These are phyloP conservation scores for Guillardia theta DNA, from an alignment of 78 protist genomes.

Conservation along the genomic window DNA sequence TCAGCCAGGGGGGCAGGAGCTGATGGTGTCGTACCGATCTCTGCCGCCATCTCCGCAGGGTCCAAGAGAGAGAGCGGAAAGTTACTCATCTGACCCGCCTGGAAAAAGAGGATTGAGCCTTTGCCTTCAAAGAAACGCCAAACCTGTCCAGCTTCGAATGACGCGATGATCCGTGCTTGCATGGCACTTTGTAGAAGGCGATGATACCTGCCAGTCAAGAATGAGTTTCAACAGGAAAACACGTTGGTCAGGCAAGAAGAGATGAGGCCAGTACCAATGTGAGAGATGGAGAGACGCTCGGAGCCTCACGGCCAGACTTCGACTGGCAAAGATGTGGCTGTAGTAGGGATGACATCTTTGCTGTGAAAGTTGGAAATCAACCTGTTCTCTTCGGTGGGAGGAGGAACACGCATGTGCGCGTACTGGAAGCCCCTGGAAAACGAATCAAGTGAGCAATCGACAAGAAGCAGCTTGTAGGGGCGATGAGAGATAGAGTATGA, in stretches of 20 bases:
- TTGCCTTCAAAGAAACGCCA: too few relatives aligned
- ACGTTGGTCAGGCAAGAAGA: neutral
- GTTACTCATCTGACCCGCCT: neutral
- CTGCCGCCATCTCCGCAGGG: constrained; percentile 13
- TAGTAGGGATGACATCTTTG: too few relatives aligned
- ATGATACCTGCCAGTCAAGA: neutral
- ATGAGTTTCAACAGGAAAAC: neutral
- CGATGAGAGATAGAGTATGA: neutral
- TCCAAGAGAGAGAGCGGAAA: neutral
- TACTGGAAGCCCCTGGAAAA: neutral
- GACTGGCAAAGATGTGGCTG: constrained; percentile 36
- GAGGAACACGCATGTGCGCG: constrained; percentile 41
- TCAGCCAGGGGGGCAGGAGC: neutral
- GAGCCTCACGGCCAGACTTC: constrained; percentile 3
- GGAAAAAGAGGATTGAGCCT: too few relatives aligned
- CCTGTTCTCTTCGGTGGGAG: constrained; percentile 30
- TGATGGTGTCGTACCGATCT: neutral
- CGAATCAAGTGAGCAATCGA: neutral
- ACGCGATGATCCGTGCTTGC: neutral
- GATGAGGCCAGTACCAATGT: neutral
- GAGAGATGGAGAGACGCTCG: constrained; percentile 29
- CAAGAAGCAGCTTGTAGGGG: neutral
- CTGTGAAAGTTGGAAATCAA: too few relatives aligned
- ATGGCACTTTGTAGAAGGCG: neutral
- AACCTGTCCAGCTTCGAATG: neutral